These are phyloP conservation scores for Micractinium sp. DNA, from an alignment of 139 green algal genomes.

Conservation along the genomic window DNA sequence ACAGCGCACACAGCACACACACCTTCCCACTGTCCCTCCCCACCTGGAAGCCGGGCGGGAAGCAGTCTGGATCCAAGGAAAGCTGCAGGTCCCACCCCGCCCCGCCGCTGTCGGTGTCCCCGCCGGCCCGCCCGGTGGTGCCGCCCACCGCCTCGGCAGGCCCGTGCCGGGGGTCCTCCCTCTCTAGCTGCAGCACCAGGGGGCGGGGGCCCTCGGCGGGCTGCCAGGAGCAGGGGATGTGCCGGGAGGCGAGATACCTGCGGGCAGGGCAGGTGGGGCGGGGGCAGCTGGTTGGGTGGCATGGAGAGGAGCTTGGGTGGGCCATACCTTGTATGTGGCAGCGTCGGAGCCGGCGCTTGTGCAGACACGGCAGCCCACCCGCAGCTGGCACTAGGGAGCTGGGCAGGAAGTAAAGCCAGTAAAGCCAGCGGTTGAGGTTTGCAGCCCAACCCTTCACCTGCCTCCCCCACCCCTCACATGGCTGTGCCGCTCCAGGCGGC, in stretches of 20 bases:
- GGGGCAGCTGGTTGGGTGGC: no score
- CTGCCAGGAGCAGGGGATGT: slow-evolving; percentile 12
- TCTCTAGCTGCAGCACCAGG: slow-evolving; percentile 16
- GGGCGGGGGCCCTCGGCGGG: neutral
- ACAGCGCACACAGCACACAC: neutral
- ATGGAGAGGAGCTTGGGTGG: no score
- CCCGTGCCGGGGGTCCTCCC: neutral
- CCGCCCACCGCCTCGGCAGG: neutral
- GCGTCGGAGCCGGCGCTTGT: no score
- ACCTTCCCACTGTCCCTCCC: neutral
- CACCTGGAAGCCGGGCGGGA: slow-evolving; percentile 4
- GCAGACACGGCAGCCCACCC: no score
- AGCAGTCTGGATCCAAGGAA: neutral
- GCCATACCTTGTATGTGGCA: no score
- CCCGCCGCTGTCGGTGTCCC: neutral
- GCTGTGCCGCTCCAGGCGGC: neutral
- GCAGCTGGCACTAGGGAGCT: no score
- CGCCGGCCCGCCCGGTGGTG: neutral
- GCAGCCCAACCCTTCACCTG: neutral
- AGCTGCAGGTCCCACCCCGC: slow-evolving; percentile 27
- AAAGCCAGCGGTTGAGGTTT: neutral
- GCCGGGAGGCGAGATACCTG: neutral
- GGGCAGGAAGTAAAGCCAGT: no score
- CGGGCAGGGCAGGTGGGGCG: no score
- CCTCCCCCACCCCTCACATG: neutral